Base-by-base conservation (phyloP, 768 basidiomycete species). In the Suillus decipiens region DNA sequence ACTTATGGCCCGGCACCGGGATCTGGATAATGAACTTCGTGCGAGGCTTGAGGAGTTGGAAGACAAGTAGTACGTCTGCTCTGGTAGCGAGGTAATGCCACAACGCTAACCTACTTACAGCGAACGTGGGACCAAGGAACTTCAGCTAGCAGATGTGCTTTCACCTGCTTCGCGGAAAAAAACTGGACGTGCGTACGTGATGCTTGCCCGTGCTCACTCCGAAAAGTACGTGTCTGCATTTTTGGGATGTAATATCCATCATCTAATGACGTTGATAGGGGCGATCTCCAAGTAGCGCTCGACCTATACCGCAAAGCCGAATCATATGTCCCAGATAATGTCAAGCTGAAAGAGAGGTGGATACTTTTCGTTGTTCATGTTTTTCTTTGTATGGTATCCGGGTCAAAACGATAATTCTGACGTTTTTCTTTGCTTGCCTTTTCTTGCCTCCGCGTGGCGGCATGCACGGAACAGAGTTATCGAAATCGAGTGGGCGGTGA, bases 321-420 rank as follows among this genome's bases (percentile, higher is more conserved):
- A 73, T 81, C 82, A 6, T 93, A 93, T 67, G 90, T 93, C 55
- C 92, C 93, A n/a, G 89, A 92, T 63, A 94, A 95, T 71, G 74
- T 85, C 76, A 93, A 92, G 74, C 82, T 95, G 56, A 86, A 88
- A 84, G 90, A 91, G 82, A 90, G 93, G 93, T 93, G 83, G 84
- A 87, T 87, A 81, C 82, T 85, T 80, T 89, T 87, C 75, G 76
- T 89, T 75, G 75, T 87, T 72, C 79, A 86, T 75, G 82, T 88
- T 72, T 88, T 87, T 72, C 77, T 87, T 73, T 82, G 82, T 80
- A 81, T 81, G 76, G 68, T 84, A 72, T 83, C 81, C 60, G 73
- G 72, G 64, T 67, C 71, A 70, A 72, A 71, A 71, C 71, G 63
- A 64, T 70, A 70, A 73, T 71, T 79, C 82, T 84, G 80, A 83